A percentile compares a stretch with the other conserved stretches of the same genome.
These are phyloP conservation scores for Candida corydali DNA, from an alignment of 805 yeast genomes.

Conservation along the genomic window DNA sequence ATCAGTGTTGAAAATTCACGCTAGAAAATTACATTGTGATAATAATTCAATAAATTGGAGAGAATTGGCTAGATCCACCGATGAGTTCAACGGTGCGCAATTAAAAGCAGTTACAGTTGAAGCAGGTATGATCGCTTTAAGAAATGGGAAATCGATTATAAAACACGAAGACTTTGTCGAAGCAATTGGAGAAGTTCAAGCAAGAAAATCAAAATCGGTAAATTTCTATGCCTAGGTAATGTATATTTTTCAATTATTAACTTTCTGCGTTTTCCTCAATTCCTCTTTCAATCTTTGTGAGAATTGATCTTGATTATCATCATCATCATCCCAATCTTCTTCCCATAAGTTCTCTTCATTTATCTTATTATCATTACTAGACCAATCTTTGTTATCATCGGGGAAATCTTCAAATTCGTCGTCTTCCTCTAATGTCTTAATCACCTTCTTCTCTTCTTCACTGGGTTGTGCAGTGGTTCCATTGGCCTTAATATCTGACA, in stretches of 20 bases:
- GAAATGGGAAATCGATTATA: constrained; percentile 87
- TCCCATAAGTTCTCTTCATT: constrained; percentile 77
- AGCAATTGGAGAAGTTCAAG: constrained; percentile 97
- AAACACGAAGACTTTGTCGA: constrained; percentile 98
- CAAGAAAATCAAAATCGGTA: constrained; percentile 91
- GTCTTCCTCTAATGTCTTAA: constrained; percentile 86
- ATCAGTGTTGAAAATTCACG: constrained; percentile 92
- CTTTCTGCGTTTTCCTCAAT: constrained; percentile 25
- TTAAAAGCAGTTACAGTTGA: constrained; percentile 98
- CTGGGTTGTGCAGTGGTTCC: constrained; percentile 1
- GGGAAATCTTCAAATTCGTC: constrained; percentile 98
- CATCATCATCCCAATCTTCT: constrained; percentile 97
- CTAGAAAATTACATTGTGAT: constrained; percentile 93
- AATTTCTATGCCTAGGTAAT: constrained; percentile 80
- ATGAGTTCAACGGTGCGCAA: constrained; percentile 98
- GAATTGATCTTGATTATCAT: constrained; percentile 88
- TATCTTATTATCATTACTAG: constrained; percentile 40
- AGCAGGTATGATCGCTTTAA: constrained; percentile 98
- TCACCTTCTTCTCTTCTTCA: constrained; percentile 33
- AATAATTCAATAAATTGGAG: constrained; percentile 89
- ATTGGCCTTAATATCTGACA: not conserved
- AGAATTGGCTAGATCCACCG: constrained; percentile 96
- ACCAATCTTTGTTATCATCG: constrained; percentile 80
- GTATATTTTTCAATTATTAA: constrained; percentile 4
- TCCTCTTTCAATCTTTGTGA: constrained; percentile 62